These are phyloP conservation scores for Angomonas ambiguus DNA, from an alignment of 208 protist genomes.

Conservation along the genomic window DNA sequence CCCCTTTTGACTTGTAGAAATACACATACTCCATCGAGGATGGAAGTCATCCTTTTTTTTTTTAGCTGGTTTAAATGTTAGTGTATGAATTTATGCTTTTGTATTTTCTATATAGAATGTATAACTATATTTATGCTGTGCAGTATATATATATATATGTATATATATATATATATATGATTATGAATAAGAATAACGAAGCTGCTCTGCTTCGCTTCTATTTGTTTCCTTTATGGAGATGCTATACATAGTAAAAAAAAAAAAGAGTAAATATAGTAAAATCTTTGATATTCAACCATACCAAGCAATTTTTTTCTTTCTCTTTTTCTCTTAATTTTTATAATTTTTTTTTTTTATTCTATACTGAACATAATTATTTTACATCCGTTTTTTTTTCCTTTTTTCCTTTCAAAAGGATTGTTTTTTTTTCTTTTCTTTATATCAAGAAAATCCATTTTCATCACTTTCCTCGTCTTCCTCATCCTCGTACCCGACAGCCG, in stretches of 20 bases:
- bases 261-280: no score
- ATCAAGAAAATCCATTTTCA: conserved; percentile 15
- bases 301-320: background rate
- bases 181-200: no score
- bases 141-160: no score
- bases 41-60: conserved; percentile 15
- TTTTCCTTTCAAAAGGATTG: background rate
- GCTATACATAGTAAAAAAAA: no score
- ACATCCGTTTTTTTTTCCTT: background rate
- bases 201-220: no score
- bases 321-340: background rate
- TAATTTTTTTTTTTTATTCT: conserved; percentile 15
- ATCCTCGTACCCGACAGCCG: conserved; percentile 16
- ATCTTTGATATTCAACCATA: no score
- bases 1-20: conserved; percentile 52
- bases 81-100: no score
- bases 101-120: no score
- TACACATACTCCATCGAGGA: conserved; percentile 37
- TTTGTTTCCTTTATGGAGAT: no score
- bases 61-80: no score
- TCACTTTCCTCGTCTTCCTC: conserved; percentile 24
- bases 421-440: background rate
- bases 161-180: no score
- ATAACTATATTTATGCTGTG: no score
- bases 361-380: background rate